Base-by-base conservation (phyloP, 1,284 basidiomycete species). In the Trichosporon coremiiforme region DNA sequence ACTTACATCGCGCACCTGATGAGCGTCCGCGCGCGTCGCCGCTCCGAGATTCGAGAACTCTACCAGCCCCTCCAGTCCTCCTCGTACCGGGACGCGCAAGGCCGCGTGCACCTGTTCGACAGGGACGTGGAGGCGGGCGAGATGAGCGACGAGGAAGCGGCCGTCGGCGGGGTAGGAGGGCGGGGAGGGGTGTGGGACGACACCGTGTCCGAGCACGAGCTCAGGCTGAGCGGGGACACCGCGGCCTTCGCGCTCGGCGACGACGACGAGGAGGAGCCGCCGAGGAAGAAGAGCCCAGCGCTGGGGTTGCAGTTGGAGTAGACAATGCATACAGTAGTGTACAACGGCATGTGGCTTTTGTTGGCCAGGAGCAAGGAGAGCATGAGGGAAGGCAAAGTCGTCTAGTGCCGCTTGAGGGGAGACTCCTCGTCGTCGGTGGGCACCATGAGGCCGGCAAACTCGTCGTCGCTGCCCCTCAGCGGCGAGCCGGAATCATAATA, bases 401-500 rank as follows among this genome's bases (percentile, higher is more conserved):
- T 10, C 29, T 53, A 53, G 47, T 33, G 38, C 50, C 47, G 47
- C 47, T 63, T 13, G 17, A 78, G 77, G 8, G 78, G 79, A 64
- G 79, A 78, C 9, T 75, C 75, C 71, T 79, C 79, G 41, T 81
- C 80, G 70, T 82, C 80, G 4, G 80, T 82, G 74, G 78, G 77
- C 47, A 80, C 80, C 80, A 81, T 80, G 22, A 80, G 66, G 6
- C 76, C 80, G 1, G 64, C 80, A 22, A 81, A 63, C 13, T 75
- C 71, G 70, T 77, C 79, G 53, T 78, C 78, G 53, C 62, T 62
- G 22, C 50, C 57, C 15, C 31, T 12, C 29, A 12, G 31, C 5
- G 29, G 55, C 12, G 55, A 29, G 25, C 31, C 31, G 4, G 35
- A 9, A n/a, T 65, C 45, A 20, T 45, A 45, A 15, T 45, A 45